phyloP scores from a whole-genome alignment of 371 early-diverging fungal species.

The Mortierella sp. region DNA sequence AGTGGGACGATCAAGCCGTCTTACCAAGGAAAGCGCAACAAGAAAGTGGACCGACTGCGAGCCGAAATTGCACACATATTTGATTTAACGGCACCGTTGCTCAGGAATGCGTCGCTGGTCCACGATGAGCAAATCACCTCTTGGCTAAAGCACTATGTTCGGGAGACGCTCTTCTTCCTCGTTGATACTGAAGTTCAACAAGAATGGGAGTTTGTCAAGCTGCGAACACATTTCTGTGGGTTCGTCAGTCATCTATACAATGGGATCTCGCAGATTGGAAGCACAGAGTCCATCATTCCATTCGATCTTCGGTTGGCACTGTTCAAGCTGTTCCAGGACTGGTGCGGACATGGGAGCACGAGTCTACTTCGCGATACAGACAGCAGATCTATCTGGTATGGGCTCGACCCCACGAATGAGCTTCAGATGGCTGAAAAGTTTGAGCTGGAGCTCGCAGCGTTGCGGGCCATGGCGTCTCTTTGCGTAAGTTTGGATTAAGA shows the following conservation, averaged over 20 bases:
- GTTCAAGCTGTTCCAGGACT: constrained; percentile 90
- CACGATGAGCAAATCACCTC: constrained; percentile 73
- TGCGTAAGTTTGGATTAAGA: constrained; percentile 67
- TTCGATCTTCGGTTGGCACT: constrained; percentile 82
- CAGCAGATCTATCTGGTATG: constrained; percentile 76
- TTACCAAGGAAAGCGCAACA: constrained; percentile 71
- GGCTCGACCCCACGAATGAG: constrained; percentile 79
- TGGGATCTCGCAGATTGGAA: constrained; percentile 62
- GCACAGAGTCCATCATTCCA: constrained; percentile 70
- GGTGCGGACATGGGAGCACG: constrained; percentile 90
- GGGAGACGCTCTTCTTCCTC: constrained; percentile 79
- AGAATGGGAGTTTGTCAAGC: constrained; percentile 90
- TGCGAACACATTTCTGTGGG: constrained; percentile 89
- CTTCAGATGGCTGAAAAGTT: constrained; percentile 82
- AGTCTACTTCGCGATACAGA: constrained; percentile 79
- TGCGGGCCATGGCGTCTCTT: constrained; percentile 90
- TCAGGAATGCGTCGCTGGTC: constrained; percentile 65
- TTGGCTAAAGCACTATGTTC: constrained; percentile 75
- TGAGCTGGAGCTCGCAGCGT: constrained; percentile 80
- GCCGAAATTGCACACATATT: constrained; percentile 81
- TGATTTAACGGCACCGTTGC: constrained; percentile 77
- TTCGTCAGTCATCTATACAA: constrained; percentile 88
- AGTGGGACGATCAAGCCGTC: constrained; percentile 65
- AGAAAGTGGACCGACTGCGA: constrained; percentile 77
- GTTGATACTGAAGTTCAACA: constrained; percentile 76